Percentiles rank a stretch among this genome's conserved stretches.
Conservation (phyloP, 2,329 filamentous ascomycete genomes). For the Tolypocladium endophyticum region DNA sequence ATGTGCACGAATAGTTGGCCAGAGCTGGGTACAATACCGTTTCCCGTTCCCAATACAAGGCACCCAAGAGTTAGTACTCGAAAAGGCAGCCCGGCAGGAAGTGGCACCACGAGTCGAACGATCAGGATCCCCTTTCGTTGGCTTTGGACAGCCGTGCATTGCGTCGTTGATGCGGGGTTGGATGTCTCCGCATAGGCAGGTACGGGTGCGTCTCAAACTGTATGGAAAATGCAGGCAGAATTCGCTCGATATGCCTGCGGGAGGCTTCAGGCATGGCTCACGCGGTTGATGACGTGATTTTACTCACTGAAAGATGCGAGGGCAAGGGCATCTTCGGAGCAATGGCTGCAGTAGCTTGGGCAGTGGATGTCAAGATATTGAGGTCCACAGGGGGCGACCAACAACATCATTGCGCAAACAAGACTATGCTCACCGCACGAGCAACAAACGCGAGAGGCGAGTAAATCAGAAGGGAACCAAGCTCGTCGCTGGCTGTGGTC, state of each 20-base stretch:
- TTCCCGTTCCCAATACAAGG: not conserved
- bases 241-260: not conserved
- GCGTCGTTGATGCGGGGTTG: not conserved
- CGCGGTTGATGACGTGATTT: not conserved
- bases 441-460: not conserved
- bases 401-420: not conserved
- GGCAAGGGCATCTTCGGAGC: not conserved
- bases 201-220: not conserved
- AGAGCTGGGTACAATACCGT: not conserved
- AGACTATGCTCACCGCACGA: not conserved
- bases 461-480: not conserved
- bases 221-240: not conserved
- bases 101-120: not conserved
- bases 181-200: too few relatives aligned
- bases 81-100: not conserved
- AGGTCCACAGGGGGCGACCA: not conserved
- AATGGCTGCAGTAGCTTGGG: not conserved
- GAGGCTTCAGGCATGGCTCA: too few relatives aligned
- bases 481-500: not conserved
- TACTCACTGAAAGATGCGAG: not conserved
- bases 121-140: not conserved
- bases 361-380: not conserved
- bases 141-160: not conserved
- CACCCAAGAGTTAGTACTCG: not conserved
- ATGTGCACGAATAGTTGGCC: not conserved